Evolutionary conservation across 257 asterid species (phyloP).

Genomic region (Echium plantagineum): DNA sequence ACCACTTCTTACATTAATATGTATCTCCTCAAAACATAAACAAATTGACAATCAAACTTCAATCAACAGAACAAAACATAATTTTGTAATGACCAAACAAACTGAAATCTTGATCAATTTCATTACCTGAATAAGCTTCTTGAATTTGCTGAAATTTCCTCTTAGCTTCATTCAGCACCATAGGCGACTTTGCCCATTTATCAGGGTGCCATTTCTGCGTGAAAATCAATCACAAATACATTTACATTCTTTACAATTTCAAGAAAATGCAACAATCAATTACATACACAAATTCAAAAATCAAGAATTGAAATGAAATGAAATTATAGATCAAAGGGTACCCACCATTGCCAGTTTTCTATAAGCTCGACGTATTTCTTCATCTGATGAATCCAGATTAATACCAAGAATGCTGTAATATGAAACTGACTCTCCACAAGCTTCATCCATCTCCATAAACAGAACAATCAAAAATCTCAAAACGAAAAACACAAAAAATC

Average conservation of each 20-base stretch:
- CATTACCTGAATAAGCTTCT: slow-evolving; percentile 85
- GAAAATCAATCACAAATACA: slow-evolving; percentile 2
- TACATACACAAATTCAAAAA: no score
- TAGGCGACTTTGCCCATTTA: slow-evolving; percentile 52
- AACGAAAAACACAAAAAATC: slow-evolving; percentile 1
- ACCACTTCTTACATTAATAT: not conserved
- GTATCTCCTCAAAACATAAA: not conserved
- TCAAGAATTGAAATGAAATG: no score
- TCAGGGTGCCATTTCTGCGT: slow-evolving; percentile 96
- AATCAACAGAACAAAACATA: no score
- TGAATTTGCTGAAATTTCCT: slow-evolving; percentile 71
- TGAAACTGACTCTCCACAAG: slow-evolving; percentile 13
- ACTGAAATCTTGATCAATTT: not conserved
- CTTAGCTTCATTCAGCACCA: slow-evolving; percentile 55
- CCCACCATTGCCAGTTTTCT: no score
- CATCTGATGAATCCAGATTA: slow-evolving; percentile 35
- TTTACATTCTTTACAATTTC: not conserved
- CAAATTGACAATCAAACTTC: not conserved
- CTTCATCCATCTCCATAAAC: slow-evolving; percentile 23
- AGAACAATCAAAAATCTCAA: not conserved
- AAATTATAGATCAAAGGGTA: no score
- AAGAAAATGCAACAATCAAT: not conserved
- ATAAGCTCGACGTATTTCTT: slow-evolving; percentile 55
- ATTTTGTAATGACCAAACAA: no score
- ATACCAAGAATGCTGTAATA: slow-evolving; percentile 66